Percentiles rank a stretch among this genome's conserved stretches.
Conservation (phyloP, 176 grass and related monocot genomes). For the Aegilops umbellulata region DNA sequence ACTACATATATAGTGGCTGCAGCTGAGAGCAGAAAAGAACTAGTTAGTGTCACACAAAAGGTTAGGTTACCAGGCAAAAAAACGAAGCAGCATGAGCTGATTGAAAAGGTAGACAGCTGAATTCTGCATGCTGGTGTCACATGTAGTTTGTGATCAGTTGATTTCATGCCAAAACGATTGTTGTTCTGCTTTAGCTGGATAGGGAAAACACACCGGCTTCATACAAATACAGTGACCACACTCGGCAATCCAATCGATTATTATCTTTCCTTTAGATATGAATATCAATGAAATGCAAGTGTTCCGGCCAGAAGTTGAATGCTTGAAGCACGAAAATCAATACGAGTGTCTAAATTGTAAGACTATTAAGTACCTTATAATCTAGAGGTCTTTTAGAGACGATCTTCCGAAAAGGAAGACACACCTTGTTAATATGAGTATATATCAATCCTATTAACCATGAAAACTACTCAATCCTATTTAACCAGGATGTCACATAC, state of each 20-base stretch:
- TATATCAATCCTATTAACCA: too few relatives aligned
- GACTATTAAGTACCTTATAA: too few relatives aligned
- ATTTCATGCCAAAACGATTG: background rate
- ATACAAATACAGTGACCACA: background rate
- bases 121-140: slow-evolving; percentile 5
- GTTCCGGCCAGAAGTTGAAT: background rate
- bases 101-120: background rate
- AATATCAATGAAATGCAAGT: background rate
- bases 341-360: background rate
- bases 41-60: background rate
- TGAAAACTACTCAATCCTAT: too few relatives aligned
- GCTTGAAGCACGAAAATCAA: background rate
- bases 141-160: background rate
- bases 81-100: background rate
- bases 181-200: background rate
- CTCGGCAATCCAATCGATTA: background rate
- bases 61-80: background rate
- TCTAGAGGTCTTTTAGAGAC: too few relatives aligned
- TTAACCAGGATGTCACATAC: too few relatives aligned
- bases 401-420: too few relatives aligned
- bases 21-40: background rate
- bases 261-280: background rate
- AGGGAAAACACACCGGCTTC: background rate
- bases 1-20: background rate
- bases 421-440: too few relatives aligned